Conservation (phyloP, 2,329 filamentous ascomycete species). For the Hypoxylon sp. region DNA sequence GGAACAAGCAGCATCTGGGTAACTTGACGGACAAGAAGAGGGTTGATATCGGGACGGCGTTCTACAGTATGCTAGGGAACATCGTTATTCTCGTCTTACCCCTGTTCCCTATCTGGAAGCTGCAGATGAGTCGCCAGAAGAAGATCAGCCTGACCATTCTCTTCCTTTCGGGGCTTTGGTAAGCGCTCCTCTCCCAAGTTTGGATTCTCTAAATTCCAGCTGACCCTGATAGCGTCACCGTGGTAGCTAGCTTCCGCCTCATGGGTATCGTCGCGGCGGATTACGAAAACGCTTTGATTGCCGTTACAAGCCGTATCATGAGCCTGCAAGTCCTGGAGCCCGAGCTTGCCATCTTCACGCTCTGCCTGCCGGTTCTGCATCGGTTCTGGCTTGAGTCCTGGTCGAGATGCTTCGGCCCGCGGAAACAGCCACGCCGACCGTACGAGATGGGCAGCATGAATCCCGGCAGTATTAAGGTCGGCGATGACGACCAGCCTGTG, state of each 20-base stretch:
- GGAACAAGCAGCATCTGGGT: slow-evolving; percentile 34
- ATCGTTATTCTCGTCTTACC: slow-evolving; percentile 56
- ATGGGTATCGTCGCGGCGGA: background rate
- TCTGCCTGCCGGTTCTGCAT: slow-evolving; percentile 23
- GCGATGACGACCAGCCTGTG: background rate
- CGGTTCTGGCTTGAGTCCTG: slow-evolving; percentile 17
- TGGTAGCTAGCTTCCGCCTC: slow-evolving; percentile 19
- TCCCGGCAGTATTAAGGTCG: background rate
- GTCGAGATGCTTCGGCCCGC: background rate
- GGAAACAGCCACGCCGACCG: no score
- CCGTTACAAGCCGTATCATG: slow-evolving; percentile 14
- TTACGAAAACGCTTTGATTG: background rate
- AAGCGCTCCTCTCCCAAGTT: no score
- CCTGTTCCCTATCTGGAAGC: slow-evolving; percentile 55
- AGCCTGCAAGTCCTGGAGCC: slow-evolving; percentile 27
- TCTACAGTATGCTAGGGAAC: slow-evolving; percentile 57
- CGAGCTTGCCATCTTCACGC: slow-evolving; percentile 23
- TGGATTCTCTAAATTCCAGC: background rate
- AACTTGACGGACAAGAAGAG: slow-evolving; percentile 42
- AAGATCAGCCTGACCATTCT: slow-evolving; percentile 53
- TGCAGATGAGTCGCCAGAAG: slow-evolving; percentile 52
- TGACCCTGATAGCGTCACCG: slow-evolving; percentile 15
- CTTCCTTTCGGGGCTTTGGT: slow-evolving; percentile 54
- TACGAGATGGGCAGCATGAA: background rate
- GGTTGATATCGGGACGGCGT: slow-evolving; percentile 40